A percentile compares a stretch with the other conserved stretches of the same genome.
These are phyloP conservation scores for Ceratobasidium sp. DNA, from an alignment of 1,284 basidiomycete species.

Conservation along the genomic window DNA sequence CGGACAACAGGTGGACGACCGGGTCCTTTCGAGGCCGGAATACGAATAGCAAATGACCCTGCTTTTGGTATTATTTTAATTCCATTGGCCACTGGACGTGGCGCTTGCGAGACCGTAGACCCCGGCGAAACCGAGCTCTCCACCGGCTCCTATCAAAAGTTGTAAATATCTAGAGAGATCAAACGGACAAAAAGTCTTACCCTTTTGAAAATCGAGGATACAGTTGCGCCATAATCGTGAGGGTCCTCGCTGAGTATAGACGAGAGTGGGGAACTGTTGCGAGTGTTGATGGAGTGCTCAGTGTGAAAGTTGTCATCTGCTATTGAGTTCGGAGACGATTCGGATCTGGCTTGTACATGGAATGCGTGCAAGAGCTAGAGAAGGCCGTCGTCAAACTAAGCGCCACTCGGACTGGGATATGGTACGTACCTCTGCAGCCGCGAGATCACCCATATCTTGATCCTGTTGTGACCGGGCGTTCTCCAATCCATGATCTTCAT, in stretches of 20 bases:
- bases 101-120: neutral
- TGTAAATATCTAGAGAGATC: neutral
- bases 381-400: too few species aligned
- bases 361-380: conserved; percentile 27
- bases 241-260: conserved; percentile 34
- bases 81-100: conserved; percentile 16
- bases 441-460: conserved; percentile 24
- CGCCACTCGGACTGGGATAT: neutral
- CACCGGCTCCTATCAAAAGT: neutral
- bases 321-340: conserved; percentile 26
- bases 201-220: conserved; percentile 9
- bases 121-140: conserved; percentile 9
- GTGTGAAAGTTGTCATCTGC: conserved; percentile 23
- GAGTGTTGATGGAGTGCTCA: conserved; percentile 22
- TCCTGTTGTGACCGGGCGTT: neutral
- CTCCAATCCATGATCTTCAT: conserved; percentile 23
- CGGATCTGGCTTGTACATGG: conserved; percentile 32
- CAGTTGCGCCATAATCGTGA: conserved; percentile 11
- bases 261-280: conserved; percentile 28
- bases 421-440: conserved; percentile 24
- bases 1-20: conserved; percentile 4
- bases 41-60: conserved; percentile 36
- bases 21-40: conserved; percentile 29
- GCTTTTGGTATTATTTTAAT: conserved; percentile 37
- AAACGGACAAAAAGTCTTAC: conserved; percentile 15